Conservation (phyloP, 768 basidiomycete species). For the Boletus rufocinnamomeus region DNA sequence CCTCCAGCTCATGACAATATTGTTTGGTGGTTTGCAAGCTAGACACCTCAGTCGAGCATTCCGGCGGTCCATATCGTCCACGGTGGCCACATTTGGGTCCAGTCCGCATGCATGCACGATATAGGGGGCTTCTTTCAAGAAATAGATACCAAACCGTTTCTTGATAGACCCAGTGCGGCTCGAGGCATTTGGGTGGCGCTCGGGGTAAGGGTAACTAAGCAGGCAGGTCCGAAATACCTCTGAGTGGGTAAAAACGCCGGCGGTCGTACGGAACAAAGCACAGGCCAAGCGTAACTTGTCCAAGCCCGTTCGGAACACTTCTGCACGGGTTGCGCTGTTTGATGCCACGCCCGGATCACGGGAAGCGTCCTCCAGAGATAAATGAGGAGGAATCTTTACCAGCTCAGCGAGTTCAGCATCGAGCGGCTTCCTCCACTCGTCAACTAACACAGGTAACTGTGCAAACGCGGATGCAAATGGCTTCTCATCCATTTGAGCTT, state of each 20-base stretch:
- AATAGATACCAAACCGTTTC: not conserved
- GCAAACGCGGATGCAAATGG: constrained; percentile 5
- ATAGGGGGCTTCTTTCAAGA: not conserved
- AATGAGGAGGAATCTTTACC: not conserved
- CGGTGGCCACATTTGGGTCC: constrained; percentile 4
- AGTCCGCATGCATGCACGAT: constrained; percentile 4
- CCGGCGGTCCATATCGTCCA: constrained; percentile 5
- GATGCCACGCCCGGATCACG: no score
- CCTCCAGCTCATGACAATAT: constrained; percentile 1
- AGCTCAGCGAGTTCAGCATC: constrained; percentile 4
- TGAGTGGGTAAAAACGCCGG: not conserved
- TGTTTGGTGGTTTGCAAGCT: not conserved
- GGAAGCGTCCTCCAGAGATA: not conserved
- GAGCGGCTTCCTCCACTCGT: constrained; percentile 7
- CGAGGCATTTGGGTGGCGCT: not conserved
- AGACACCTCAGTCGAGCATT: constrained; percentile 12
- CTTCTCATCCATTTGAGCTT: not conserved
- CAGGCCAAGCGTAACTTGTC: constrained; percentile 7
- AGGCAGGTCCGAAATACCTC: not conserved
- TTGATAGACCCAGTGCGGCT: not conserved
- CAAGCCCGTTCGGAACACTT: no score
- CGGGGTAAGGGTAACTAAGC: not conserved
- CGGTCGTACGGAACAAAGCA: not conserved
- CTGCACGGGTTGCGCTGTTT: not conserved
- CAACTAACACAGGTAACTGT: constrained; percentile 1